phyloP scores from a whole-genome alignment of 495 filamentous ascomycete species.

The Astrothelium macrocarpum region DNA sequence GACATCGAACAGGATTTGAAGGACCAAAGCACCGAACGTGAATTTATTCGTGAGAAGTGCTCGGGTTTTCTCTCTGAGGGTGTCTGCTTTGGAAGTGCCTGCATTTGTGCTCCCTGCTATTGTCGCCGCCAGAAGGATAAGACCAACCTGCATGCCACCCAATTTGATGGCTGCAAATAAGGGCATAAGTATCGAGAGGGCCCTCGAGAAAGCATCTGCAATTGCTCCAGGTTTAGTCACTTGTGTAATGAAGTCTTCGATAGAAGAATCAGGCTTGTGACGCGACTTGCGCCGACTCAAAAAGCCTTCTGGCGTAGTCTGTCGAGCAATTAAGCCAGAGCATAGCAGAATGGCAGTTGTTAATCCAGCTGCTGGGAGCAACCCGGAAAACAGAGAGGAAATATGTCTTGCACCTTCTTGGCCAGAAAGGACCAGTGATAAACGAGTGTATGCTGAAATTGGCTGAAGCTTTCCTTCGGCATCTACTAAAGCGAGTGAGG shows the following conservation, averaged over 20 bases:
- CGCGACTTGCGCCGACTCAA: neutral
- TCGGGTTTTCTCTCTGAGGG: neutral
- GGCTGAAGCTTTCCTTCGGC: constrained; percentile 9
- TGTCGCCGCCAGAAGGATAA: constrained; percentile 39
- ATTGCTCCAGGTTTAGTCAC: neutral
- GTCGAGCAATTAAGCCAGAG: constrained; percentile 32
- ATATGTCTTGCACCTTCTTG: neutral
- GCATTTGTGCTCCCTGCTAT: constrained; percentile 24
- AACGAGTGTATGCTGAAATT: neutral
- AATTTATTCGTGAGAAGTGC: neutral
- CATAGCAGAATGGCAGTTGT: constrained; percentile 35
- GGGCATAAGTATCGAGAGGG: constrained; percentile 30
- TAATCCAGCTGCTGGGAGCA: constrained; percentile 29
- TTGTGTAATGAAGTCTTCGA: neutral
- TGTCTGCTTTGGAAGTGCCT: neutral
- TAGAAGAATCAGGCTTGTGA: neutral
- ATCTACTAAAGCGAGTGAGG: constrained; percentile 6
- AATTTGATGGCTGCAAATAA: constrained; percentile 49
- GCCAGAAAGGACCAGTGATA: neutral
- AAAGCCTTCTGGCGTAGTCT: constrained; percentile 16
- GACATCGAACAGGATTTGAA: constrained; percentile 16
- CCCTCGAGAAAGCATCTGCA: neutral
- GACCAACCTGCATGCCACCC: constrained; percentile 44
- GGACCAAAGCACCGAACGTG: constrained; percentile 5
- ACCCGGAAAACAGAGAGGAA: neutral